Conservation (phyloP, 192 early-diverging fungal genomes). For the Backusella liffmaniae region DNA sequence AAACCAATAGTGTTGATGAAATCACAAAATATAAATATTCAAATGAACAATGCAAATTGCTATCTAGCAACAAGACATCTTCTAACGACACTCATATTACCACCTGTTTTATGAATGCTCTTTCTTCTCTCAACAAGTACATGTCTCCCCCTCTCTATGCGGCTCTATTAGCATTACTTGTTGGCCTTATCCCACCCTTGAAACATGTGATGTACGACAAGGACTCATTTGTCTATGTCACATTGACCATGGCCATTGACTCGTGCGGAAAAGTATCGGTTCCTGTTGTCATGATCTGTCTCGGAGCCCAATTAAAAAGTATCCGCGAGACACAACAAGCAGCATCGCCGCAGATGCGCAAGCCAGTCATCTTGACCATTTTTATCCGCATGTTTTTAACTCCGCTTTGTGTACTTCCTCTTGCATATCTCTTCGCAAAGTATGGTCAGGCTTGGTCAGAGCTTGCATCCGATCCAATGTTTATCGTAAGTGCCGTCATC, state of each 20-base stretch:
- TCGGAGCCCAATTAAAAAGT: conserved; percentile 63
- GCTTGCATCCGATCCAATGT: conserved; percentile 62
- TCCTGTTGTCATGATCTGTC: conserved; percentile 72
- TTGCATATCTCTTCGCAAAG: conserved; percentile 21
- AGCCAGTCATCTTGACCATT: conserved; percentile 29
- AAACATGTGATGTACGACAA: conserved; percentile 61
- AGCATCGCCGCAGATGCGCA: neutral
- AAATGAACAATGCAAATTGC: neutral
- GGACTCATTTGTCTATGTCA: conserved; percentile 46
- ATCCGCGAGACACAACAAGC: conserved; percentile 15
- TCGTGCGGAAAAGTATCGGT: conserved; percentile 74
- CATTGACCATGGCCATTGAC: conserved; percentile 66
- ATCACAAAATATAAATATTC: neutral
- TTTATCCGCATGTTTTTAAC: conserved; percentile 35
- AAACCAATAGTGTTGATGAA: neutral
- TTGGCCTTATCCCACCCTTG: conserved; percentile 60
- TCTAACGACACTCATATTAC: neutral
- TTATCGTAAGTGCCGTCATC: conserved; percentile 60
- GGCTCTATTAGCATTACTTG: conserved; percentile 60
- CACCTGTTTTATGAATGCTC: neutral
- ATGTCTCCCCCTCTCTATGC: conserved; percentile 76
- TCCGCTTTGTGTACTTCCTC: conserved; percentile 41
- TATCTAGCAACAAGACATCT: neutral
- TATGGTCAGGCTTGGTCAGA: conserved; percentile 30
- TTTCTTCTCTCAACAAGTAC: conserved; percentile 19